These are phyloP conservation scores for Galerina marginata DNA, from an alignment of 768 basidiomycete genomes.

Conservation along the genomic window DNA sequence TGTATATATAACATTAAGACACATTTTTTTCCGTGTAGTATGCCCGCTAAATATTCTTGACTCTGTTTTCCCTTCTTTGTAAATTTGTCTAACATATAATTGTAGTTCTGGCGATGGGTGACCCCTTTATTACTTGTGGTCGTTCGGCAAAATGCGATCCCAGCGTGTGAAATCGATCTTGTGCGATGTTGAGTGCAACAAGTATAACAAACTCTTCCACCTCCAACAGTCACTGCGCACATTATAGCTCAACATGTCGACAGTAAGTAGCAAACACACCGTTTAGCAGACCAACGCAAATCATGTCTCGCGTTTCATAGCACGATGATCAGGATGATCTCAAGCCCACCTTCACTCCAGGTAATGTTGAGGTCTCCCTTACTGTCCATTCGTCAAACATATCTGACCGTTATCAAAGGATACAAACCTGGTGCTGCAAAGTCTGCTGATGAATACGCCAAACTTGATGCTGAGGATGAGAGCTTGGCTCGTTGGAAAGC, in stretches of 20 bases:
- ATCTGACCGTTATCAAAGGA: conserved; percentile 46
- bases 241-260: conserved; percentile 50
- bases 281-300: neutral
- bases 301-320: conserved; percentile 29
- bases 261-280: conserved; percentile 40
- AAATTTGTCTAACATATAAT: neutral
- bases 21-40: neutral
- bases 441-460: conserved; percentile 80
- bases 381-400: conserved; percentile 1
- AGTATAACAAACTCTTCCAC: no score
- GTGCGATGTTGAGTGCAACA: conserved; percentile 17
- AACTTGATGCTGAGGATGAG: conserved; percentile 90
- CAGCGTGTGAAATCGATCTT: conserved; percentile 78
- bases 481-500: conserved; percentile 96
- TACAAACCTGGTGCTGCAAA: conserved; percentile 77
- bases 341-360: conserved; percentile 69
- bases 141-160: conserved; percentile 49
- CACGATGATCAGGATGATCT: conserved; percentile 77
- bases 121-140: neutral
- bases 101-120: neutral
- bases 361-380: conserved; percentile 35
- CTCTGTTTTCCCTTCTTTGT: neutral
- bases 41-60: neutral
- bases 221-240: neutral
- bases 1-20: conserved; percentile 16